Conservation (phyloP, 2,329 filamentous ascomycete species). For the Botrytis hyacinthi region DNA sequence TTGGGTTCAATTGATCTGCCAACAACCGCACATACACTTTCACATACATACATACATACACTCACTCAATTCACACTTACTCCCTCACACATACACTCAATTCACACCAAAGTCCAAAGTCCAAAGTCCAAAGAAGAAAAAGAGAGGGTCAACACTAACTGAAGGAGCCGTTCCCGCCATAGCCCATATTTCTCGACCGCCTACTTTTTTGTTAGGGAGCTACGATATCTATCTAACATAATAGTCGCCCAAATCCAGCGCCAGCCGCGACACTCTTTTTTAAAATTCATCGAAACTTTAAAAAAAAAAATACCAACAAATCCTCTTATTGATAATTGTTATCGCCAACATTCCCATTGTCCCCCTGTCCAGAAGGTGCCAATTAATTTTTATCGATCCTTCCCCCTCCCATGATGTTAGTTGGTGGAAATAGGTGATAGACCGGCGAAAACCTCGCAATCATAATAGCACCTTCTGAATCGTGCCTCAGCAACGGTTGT, state of each 20-base stretch:
- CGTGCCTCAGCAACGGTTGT: slow-evolving; percentile 16
- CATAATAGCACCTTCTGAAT: slow-evolving; percentile 5
- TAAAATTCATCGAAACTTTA: slow-evolving; percentile 14
- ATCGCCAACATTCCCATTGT: neutral
- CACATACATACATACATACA: no score
- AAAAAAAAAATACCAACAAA: neutral
- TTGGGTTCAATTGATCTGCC: slow-evolving; percentile 15
- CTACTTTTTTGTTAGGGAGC: slow-evolving; percentile 12
- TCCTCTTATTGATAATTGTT: slow-evolving; percentile 1
- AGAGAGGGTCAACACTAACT: neutral
- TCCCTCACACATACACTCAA: neutral
- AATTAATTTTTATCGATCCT: neutral
- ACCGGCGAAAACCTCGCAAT: slow-evolving; percentile 36
- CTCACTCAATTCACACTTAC: no score
- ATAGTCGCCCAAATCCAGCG: slow-evolving; percentile 13
- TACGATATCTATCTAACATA: slow-evolving; percentile 8
- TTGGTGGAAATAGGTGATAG: slow-evolving; percentile 43
- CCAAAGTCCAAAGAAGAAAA: neutral
- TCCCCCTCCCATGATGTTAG: slow-evolving; percentile 47
- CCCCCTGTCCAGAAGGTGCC: neutral
- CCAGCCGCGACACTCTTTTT: slow-evolving; percentile 27
- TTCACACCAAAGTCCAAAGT: neutral
- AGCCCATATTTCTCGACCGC: slow-evolving; percentile 13
- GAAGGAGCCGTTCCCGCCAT: neutral
- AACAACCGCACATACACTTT: neutral